Evolutionary conservation across 2,329 filamentous ascomycete genomes (phyloP), one percentile per base, ranked within the genome.

Genomic region (Xylaria sp.): DNA sequence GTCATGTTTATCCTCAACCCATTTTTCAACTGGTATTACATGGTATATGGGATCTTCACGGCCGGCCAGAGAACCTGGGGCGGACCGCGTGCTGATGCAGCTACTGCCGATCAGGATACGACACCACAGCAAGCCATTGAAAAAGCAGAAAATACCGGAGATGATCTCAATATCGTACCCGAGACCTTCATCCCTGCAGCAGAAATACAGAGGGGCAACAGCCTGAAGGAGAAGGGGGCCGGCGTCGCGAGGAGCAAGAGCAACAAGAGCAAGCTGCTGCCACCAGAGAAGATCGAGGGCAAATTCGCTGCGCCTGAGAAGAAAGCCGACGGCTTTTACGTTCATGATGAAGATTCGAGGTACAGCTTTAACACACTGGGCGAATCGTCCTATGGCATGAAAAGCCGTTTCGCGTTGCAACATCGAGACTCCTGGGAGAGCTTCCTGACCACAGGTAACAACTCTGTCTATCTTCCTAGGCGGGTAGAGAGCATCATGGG

Each of bases 21-120:
- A 0, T 97, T 98, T 78, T 94, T 97, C 86, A 98, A 98, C 81
- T 98, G 95, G 95, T 88, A 93, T 67, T 98, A 98, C 83, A 97
- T 97, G 92, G 92, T 97, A 2, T 97, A 97, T 79, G 94, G 94
- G 53, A 97, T 97, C 74, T 96, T 97, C 80, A 97, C 95, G 0
- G 94, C 94, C 36, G 94, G 94, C 23, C 93, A 97, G 79, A 88
- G 95, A 72, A 98, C 95, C 1, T 99, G 96, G 95, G 95, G 95
- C 73, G 95, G 95, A 0, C 96, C 95, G 11, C 88, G 95, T 75
- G 94, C 93, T 1, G 95, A 98, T 80, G 94, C 94, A 0, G 93
- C 92, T 36, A 86, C 90, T 48, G 94, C 94, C 3, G 92, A 97
- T 78, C 83, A 86, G 13, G 83, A 89, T 67, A 96, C 90, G 0